A percentile compares a stretch with the other conserved stretches of the same genome.
Evolutionary conservation across 192 early-diverging fungal genomes (phyloP).

Genomic region (Backusella westeae): DNA sequence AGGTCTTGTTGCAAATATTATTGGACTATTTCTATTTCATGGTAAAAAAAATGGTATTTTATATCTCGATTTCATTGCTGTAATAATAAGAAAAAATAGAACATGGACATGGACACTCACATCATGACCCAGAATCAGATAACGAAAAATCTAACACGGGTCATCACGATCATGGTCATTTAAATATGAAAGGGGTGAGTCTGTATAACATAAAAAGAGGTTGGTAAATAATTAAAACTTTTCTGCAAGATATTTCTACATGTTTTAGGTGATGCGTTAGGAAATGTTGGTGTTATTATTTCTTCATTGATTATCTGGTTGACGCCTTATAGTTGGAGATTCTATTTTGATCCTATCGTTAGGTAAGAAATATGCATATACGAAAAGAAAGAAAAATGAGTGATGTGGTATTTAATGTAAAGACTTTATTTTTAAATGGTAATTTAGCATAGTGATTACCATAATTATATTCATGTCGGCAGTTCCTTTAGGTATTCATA

Average conservation of each 20-base stretch:
- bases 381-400: neutral
- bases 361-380: constrained; percentile 39
- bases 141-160: constrained; percentile 28
- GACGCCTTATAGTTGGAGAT: constrained; percentile 63
- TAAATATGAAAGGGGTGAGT: constrained; percentile 53
- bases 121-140: constrained; percentile 37
- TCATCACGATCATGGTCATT: constrained; percentile 32
- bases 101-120: constrained; percentile 55
- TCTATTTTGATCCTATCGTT: constrained; percentile 84
- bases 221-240: neutral
- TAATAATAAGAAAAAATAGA: constrained; percentile 3
- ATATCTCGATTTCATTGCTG: neutral
- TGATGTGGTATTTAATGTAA: neutral
- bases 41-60: constrained; percentile 34
- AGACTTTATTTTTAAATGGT: neutral
- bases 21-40: constrained; percentile 83
- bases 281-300: constrained; percentile 84
- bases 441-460: constrained; percentile 52
- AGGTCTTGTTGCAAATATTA: constrained; percentile 74
- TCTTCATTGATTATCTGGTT: constrained; percentile 77
- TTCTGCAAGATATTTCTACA: constrained; percentile 73
- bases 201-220: neutral
- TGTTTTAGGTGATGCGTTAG: constrained; percentile 87
- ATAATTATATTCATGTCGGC: constrained; percentile 59
- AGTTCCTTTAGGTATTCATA: constrained; percentile 36